Conservation (phyloP, 306 rosid species). For the Elaeagnus macrophylla region DNA sequence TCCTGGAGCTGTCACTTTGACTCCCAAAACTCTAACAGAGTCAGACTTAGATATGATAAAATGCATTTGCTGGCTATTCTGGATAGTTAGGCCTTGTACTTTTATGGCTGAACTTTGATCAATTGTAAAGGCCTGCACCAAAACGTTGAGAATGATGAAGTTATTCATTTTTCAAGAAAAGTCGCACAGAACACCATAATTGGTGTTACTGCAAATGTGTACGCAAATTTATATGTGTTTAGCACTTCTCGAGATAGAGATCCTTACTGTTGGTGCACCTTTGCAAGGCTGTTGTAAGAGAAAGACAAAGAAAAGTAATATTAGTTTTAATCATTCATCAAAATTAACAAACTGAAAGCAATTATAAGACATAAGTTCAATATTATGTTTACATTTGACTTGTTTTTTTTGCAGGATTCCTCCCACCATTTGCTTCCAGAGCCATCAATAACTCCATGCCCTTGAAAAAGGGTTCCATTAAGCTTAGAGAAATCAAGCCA, state of each 20-base stretch:
- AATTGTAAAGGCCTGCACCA: slow-evolving; percentile 78
- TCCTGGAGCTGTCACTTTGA: slow-evolving; percentile 66
- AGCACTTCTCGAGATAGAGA: slow-evolving; percentile 19
- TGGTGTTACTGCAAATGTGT: slow-evolving; percentile 3
- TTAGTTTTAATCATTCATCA: not conserved
- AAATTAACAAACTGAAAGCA: slow-evolving; percentile 6
- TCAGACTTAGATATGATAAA: slow-evolving; percentile 59
- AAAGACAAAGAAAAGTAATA: slow-evolving; percentile 7
- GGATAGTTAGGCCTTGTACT: slow-evolving; percentile 69
- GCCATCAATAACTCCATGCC: slow-evolving; percentile 81
- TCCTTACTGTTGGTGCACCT: slow-evolving; percentile 88
- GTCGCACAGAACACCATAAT: slow-evolving; percentile 15
- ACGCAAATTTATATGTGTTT: slow-evolving; percentile 17
- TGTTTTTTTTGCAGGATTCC: slow-evolving; percentile 91
- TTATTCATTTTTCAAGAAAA: too few species aligned
- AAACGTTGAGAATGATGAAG: too few species aligned
- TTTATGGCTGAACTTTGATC: slow-evolving; percentile 62
- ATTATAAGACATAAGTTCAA: slow-evolving; percentile 3
- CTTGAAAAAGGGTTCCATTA: slow-evolving; percentile 61
- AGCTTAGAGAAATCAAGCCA: slow-evolving; percentile 79
- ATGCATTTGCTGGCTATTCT: slow-evolving; percentile 92
- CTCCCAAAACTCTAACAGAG: slow-evolving; percentile 50
- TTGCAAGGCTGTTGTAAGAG: slow-evolving; percentile 65
- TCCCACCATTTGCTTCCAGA: slow-evolving; percentile 99
- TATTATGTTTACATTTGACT: slow-evolving; percentile 48